Percentiles rank a stretch among this genome's conserved stretches.
These are phyloP conservation scores for Xylaria digitata DNA, from an alignment of 2,329 filamentous ascomycete genomes.

Conservation along the genomic window DNA sequence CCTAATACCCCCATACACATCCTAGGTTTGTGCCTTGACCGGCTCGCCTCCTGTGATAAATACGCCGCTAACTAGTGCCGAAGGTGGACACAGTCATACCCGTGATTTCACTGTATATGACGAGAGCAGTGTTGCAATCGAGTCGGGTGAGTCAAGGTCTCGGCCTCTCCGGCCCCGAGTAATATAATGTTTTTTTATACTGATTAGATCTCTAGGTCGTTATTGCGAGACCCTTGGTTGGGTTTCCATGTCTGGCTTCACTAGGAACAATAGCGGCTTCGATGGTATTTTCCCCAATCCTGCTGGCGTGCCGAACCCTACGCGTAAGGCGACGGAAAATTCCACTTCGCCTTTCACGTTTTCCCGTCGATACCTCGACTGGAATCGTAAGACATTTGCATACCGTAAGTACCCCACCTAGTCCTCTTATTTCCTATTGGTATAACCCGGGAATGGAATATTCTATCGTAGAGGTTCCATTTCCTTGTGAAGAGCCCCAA, in stretches of 20 bases:
- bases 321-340: conserved; percentile 54
- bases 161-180: background rate
- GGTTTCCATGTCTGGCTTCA: conserved; percentile 71
- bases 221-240: conserved; percentile 78
- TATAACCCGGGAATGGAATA: background rate
- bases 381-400: conserved; percentile 73
- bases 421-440: background rate
- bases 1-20: conserved; percentile 71
- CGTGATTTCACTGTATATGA: conserved; percentile 74
- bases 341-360: conserved; percentile 58
- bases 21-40: conserved; percentile 54
- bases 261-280: conserved; percentile 58
- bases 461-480: background rate
- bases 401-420: conserved; percentile 55
- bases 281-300: conserved; percentile 51
- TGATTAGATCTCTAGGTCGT: conserved; percentile 54
- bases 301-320: conserved; percentile 53
- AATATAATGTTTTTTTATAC: conserved; percentile 14
- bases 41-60: background rate
- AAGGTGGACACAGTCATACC: conserved; percentile 71
- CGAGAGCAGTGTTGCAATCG: conserved; percentile 68
- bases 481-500: background rate
- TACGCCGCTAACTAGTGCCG: conserved; percentile 21
- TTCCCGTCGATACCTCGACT: conserved; percentile 73
- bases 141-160: conserved; percentile 55